A percentile compares a stretch with the other conserved stretches of the same genome.
Conservation (phyloP, 306 rosid genomes). For the Parietaria judaica region DNA sequence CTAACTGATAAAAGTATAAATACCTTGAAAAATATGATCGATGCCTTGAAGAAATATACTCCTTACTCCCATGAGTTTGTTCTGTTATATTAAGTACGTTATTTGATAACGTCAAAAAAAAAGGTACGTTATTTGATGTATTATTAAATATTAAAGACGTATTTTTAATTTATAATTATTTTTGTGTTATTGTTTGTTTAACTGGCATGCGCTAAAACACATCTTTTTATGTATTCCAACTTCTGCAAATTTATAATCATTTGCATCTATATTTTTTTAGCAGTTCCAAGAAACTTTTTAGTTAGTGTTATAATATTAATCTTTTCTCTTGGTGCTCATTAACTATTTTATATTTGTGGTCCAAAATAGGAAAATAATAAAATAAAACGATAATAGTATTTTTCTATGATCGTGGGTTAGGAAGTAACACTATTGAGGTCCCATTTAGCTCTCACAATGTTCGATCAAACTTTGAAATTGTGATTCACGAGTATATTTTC, state of each 20-base stretch:
- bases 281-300: conserved; percentile 1
- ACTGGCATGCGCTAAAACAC: conserved; percentile 33
- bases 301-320: neutral
- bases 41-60: too few species aligned
- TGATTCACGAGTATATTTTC: conserved; percentile 11
- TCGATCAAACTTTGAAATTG: conserved; percentile 13
- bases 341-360: neutral
- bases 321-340: neutral
- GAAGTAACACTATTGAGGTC: neutral
- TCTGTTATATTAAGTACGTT: too few species aligned
- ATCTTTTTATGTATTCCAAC: conserved; percentile 25
- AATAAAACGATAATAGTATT: neutral
- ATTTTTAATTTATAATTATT: neutral
- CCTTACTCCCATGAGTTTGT: too few species aligned
- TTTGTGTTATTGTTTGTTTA: conserved; percentile 9
- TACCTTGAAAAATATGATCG: too few species aligned
- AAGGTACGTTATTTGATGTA: too few species aligned
- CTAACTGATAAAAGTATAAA: too few species aligned
- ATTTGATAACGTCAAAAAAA: too few species aligned
- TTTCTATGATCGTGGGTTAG: neutral
- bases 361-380: neutral
- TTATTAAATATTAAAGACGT: conserved; percentile 1
- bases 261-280: neutral
- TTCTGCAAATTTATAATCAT: conserved; percentile 13
- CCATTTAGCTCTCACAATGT: conserved; percentile 22